Conservation (phyloP, 1,284 basidiomycete genomes). For the Agroathelia rolfsii region DNA sequence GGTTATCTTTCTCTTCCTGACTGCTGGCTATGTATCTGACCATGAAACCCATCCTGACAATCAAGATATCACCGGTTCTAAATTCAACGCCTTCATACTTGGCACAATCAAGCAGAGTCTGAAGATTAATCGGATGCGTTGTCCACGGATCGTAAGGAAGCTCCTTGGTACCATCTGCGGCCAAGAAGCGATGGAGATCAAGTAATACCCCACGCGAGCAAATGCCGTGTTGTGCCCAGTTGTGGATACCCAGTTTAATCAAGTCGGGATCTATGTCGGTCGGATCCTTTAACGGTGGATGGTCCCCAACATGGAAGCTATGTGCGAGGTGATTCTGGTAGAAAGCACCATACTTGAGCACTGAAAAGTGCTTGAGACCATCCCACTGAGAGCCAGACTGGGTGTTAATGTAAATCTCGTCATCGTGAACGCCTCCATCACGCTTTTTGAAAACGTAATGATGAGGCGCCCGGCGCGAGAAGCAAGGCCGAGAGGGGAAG, state of each 20-base stretch:
- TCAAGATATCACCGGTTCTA: conserved; percentile 47
- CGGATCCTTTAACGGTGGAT: conserved; percentile 40
- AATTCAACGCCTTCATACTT: conserved; percentile 50
- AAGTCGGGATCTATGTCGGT: conserved; percentile 36
- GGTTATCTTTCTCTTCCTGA: conserved; percentile 35
- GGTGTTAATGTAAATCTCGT: conserved; percentile 59
- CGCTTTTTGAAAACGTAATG: conserved; percentile 26
- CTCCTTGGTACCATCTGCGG: conserved; percentile 26
- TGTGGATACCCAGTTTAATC: conserved; percentile 55
- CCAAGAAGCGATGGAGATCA: conserved; percentile 50
- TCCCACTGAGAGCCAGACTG: conserved; percentile 75
- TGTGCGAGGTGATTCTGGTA: conserved; percentile 46
- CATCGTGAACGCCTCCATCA: conserved; percentile 36
- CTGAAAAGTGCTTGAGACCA: conserved; percentile 52
- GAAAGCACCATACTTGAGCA: conserved; percentile 44
- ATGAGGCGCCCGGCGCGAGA: too few relatives aligned
- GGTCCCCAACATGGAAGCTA: conserved; percentile 29
- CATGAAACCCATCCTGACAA: conserved; percentile 59
- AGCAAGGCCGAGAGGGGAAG: conserved; percentile 34
- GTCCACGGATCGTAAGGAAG: conserved; percentile 61
- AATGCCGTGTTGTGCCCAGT: conserved; percentile 68
- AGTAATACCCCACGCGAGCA: conserved; percentile 62
- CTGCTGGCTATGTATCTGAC: conserved; percentile 40
- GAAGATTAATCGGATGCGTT: conserved; percentile 43
- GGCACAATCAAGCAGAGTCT: conserved; percentile 53